phyloP scores from a whole-genome alignment of 1,284 basidiomycete genomes.

The Sphaerobolus stellatus region DNA sequence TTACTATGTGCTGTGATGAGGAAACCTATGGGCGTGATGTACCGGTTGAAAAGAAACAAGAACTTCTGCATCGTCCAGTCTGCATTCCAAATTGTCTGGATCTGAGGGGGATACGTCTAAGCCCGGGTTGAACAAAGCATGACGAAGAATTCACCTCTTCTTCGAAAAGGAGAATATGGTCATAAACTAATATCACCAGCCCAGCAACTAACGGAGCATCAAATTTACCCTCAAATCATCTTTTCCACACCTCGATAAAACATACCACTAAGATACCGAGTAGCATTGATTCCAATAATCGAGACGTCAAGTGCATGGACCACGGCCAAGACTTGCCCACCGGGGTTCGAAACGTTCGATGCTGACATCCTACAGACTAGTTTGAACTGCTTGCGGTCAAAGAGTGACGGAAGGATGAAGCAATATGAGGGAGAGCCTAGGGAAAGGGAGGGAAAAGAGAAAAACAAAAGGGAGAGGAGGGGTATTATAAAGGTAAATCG shows the following conservation, averaged over 20 bases:
- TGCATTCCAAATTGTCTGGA: neutral
- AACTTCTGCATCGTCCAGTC: conserved; percentile 1
- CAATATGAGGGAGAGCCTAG: neutral
- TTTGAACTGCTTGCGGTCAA: neutral
- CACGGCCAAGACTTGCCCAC: too few species aligned
- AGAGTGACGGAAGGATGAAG: neutral
- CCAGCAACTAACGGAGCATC: conserved; percentile 2
- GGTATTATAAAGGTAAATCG: neutral
- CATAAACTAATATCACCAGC: conserved; percentile 4
- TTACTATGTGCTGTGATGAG: conserved; percentile 1
- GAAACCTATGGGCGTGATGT: neutral
- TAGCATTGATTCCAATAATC: neutral
- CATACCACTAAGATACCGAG: conserved; percentile 6
- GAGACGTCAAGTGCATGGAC: neutral
- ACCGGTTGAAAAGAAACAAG: conserved; percentile 10
- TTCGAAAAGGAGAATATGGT: conserved; percentile 1
- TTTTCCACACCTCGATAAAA: neutral
- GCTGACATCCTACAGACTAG: neutral
- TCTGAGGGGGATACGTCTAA: neutral
- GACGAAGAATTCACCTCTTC: conserved; percentile 8
- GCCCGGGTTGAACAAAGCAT: neutral
- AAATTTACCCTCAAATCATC: neutral
- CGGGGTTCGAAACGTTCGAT: neutral
- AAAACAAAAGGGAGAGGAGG: neutral
- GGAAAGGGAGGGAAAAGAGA: neutral